phyloP scores from a whole-genome alignment of 805 yeast species.

The Spathaspora sp. region DNA sequence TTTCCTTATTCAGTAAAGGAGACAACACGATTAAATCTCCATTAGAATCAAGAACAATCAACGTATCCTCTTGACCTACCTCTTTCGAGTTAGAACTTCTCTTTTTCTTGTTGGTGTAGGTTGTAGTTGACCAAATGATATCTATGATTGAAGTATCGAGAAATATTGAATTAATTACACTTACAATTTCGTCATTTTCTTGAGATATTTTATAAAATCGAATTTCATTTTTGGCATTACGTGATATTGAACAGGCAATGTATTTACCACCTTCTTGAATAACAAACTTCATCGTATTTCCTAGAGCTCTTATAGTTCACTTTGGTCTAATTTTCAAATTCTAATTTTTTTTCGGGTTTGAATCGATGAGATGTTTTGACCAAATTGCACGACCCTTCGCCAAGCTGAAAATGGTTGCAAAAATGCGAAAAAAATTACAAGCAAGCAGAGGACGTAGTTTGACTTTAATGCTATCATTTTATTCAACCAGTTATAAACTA shows the following conservation, averaged over 20 bases:
- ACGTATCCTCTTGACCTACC: slow-evolving; percentile 1
- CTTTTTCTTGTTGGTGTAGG: background rate
- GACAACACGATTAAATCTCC: slow-evolving; percentile 2
- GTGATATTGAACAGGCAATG: slow-evolving; percentile 5
- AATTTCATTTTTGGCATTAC: slow-evolving; percentile 4
- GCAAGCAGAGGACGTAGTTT: no score
- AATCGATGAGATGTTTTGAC: background rate
- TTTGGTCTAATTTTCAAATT: background rate
- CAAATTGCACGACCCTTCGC: background rate
- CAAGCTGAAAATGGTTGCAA: no score
- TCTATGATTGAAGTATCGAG: slow-evolving; percentile 1
- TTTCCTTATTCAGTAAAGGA: background rate
- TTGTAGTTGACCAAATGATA: slow-evolving; percentile 3
- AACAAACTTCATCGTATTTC: slow-evolving; percentile 1
- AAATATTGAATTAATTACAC: background rate
- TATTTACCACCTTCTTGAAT: slow-evolving; percentile 1
- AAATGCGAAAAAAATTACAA: no score
- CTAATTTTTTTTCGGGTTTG: background rate
- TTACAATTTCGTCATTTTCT: slow-evolving; percentile 1
- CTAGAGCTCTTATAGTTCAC: no score
- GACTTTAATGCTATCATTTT: no score
- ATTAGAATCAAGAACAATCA: background rate
- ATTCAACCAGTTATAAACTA: no score
- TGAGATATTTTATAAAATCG: slow-evolving; percentile 4
- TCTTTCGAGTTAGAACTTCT: slow-evolving; percentile 2